Conservation (phyloP, 805 yeast species). For the Saccharomycopsis malanga region DNA sequence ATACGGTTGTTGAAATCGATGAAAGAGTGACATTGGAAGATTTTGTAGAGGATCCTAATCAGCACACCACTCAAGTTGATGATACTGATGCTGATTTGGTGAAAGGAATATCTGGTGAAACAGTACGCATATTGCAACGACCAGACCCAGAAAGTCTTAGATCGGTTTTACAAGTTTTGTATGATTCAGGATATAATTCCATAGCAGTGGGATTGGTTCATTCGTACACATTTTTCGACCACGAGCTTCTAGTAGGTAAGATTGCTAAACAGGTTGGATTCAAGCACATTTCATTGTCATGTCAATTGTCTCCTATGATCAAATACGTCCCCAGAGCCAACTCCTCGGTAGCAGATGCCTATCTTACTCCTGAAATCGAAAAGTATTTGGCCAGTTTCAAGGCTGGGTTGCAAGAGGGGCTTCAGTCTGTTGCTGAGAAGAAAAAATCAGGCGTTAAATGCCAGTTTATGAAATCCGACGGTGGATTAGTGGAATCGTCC, state of each 20-base stretch:
- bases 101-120: slow-evolving; percentile 62
- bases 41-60: slow-evolving; percentile 65
- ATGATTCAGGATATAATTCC: slow-evolving; percentile 54
- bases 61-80: slow-evolving; percentile 23
- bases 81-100: slow-evolving; percentile 31
- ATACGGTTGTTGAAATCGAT: slow-evolving; percentile 73
- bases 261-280: slow-evolving; percentile 65
- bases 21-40: slow-evolving; percentile 85
- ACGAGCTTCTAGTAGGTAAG: slow-evolving; percentile 52
- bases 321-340: slow-evolving; percentile 69
- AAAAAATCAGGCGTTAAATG: slow-evolving; percentile 45
- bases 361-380: slow-evolving; percentile 70
- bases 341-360: slow-evolving; percentile 76
- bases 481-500: slow-evolving; percentile 82
- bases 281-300: slow-evolving; percentile 58
- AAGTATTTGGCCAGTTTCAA: slow-evolving; percentile 56
- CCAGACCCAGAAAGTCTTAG: slow-evolving; percentile 43
- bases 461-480: slow-evolving; percentile 94
- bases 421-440: slow-evolving; percentile 30
- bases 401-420: slow-evolving; percentile 50
- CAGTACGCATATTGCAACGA: slow-evolving; percentile 45
- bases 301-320: slow-evolving; percentile 70
- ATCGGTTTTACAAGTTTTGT: slow-evolving; percentile 37
- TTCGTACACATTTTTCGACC: slow-evolving; percentile 65
- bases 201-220: slow-evolving; percentile 68